A percentile compares a stretch with the other conserved stretches of the same genome.
Conservation (phyloP, 2,329 filamentous ascomycete genomes). For the Pyrenophora tritici-repentis region DNA sequence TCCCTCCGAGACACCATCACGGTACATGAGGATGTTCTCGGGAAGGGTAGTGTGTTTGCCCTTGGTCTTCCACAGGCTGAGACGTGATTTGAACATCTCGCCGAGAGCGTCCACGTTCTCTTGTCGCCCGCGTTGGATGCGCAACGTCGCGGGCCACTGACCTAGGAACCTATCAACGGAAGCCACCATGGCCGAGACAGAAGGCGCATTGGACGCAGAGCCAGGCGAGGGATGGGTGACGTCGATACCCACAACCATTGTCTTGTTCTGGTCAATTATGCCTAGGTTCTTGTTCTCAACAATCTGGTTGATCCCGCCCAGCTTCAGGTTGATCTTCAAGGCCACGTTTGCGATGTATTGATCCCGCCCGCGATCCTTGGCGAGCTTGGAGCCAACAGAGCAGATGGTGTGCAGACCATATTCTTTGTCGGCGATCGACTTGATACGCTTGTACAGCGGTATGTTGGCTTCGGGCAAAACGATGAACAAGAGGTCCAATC, state of each 20-base stretch:
- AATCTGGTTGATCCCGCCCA: conserved; percentile 62
- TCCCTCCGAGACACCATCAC: conserved; percentile 86
- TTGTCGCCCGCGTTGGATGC: conserved; percentile 64
- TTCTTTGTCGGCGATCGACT: conserved; percentile 25
- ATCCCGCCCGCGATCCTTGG: conserved; percentile 39
- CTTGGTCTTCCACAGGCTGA: conserved; percentile 63
- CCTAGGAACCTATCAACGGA: conserved; percentile 70
- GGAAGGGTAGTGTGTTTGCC: conserved; percentile 55
- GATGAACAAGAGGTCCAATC: conserved; percentile 21
- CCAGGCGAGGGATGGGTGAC: conserved; percentile 82
- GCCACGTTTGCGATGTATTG: conserved; percentile 45
- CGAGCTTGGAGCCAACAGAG: conserved; percentile 46
- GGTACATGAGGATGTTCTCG: conserved; percentile 79
- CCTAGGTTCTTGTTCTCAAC: conserved; percentile 60
- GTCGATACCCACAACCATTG: conserved; percentile 86
- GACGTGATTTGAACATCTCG: conserved; percentile 64
- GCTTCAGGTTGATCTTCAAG: conserved; percentile 61
- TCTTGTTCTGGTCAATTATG: conserved; percentile 63
- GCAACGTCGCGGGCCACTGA: conserved; percentile 76
- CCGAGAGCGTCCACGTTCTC: conserved; percentile 72
- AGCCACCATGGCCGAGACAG: conserved; percentile 77
- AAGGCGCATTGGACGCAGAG: conserved; percentile 64
- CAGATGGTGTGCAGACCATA: conserved; percentile 32
- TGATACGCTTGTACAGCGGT: conserved; percentile 30
- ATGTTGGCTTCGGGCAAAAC: conserved; percentile 23